A percentile compares a stretch with the other conserved stretches of the same genome.
Evolutionary conservation across 306 rosid genomes (phyloP).

Genomic region (Lagenaria siceraria): DNA sequence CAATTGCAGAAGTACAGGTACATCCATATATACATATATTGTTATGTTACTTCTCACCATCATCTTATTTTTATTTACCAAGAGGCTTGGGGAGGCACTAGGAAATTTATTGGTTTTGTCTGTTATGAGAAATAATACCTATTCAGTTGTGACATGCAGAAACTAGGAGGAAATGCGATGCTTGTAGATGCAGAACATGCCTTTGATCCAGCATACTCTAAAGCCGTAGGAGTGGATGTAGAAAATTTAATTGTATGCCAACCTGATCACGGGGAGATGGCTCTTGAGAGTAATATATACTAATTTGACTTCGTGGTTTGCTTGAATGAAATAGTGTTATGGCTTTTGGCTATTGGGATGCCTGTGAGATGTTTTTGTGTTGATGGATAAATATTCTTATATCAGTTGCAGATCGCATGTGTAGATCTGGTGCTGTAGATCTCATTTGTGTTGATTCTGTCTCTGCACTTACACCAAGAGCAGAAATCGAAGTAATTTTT

Average conservation of each 20-base stretch:
- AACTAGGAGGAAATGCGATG: conserved; percentile 96
- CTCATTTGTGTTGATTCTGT: conserved; percentile 96
- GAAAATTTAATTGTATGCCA: conserved; percentile 94
- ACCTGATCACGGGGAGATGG: conserved; percentile 99
- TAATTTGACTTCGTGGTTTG: conserved; percentile 14
- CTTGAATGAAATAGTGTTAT: conserved; percentile 13
- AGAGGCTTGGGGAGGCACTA: neutral
- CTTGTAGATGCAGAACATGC: conserved; percentile 99
- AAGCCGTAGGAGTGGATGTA: conserved; percentile 92
- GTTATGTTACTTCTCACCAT: neutral
- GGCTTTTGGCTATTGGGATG: neutral
- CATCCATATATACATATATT: conserved; percentile 12
- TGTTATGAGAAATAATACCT: conserved; percentile 15
- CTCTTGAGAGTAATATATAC: conserved; percentile 74
- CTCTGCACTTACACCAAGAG: conserved; percentile 97
- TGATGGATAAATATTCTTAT: conserved; percentile 27
- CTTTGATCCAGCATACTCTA: conserved; percentile 95
- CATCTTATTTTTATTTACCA: neutral
- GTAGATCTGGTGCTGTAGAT: conserved; percentile 97
- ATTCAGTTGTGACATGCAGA: conserved; percentile 41
- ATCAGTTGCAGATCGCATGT: conserved; percentile 96
- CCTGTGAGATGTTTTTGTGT: neutral
- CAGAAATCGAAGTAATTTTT: conserved; percentile 76
- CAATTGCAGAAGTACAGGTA: conserved; percentile 97
- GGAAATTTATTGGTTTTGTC: neutral